Evolutionary conservation across 2,329 filamentous ascomycete species (phyloP).

Genomic region (Claviceps sorghi): DNA sequence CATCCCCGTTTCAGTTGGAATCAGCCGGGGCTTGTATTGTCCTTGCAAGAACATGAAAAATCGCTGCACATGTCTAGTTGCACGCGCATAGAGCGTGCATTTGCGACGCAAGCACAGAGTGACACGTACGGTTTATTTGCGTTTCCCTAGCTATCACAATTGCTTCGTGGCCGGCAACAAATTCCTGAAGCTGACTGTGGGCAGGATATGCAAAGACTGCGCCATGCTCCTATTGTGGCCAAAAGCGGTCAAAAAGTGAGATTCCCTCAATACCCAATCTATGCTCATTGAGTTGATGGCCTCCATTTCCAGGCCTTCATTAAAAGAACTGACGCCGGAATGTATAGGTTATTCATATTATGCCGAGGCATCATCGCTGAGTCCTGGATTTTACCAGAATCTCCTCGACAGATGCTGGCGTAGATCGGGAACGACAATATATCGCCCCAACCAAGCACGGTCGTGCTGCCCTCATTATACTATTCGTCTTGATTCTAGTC

Average conservation of each 20-base stretch:
- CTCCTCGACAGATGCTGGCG: constrained; percentile 67
- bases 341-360: constrained; percentile 58
- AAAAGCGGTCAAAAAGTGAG: constrained; percentile 36
- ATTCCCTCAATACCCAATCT: background rate
- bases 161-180: constrained; percentile 5
- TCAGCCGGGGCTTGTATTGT: background rate
- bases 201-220: constrained; percentile 37
- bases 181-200: background rate
- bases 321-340: constrained; percentile 14
- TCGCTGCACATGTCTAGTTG: background rate
- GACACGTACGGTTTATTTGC: background rate
- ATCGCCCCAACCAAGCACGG: constrained; percentile 61
- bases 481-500: constrained; percentile 52
- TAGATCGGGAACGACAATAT: constrained; percentile 55
- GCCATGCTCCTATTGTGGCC: constrained; percentile 39
- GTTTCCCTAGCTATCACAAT: background rate
- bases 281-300: background rate
- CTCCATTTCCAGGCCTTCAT: constrained; percentile 5
- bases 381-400: constrained; percentile 52
- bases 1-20: constrained; percentile 24
- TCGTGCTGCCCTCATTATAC: constrained; percentile 92
- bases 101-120: background rate
- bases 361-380: constrained; percentile 45
- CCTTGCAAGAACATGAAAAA: background rate
- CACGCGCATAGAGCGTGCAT: background rate